phyloP scores from a whole-genome alignment of 2,329 filamentous ascomycete species.

The Aciculosporium take region DNA sequence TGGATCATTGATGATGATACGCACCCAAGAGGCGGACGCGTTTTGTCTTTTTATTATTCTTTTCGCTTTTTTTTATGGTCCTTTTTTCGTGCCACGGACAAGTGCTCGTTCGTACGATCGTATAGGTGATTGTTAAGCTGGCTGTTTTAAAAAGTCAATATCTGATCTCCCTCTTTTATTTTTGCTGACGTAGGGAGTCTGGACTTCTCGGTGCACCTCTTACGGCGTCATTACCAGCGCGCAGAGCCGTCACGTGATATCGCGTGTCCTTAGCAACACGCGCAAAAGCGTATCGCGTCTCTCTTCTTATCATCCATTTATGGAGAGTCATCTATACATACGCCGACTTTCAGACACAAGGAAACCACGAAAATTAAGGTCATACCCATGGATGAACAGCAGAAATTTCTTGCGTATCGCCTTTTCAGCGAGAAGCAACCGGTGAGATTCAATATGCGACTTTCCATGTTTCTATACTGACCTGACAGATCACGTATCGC shows the following conservation, averaged over 20 bases:
- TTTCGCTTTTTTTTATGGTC: not conserved
- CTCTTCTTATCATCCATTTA: not conserved
- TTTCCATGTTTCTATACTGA: not conserved
- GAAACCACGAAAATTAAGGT: not conserved
- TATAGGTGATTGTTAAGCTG: not conserved
- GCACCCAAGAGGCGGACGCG: not conserved
- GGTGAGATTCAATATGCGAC: slow-evolving; percentile 31
- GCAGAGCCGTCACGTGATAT: slow-evolving; percentile 20
- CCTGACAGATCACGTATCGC: slow-evolving; percentile 66
- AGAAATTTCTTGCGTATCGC: slow-evolving; percentile 58
- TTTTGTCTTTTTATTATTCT: not conserved
- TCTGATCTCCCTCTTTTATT: not conserved
- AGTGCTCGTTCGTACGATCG: not conserved
- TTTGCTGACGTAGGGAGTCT: too few species aligned
- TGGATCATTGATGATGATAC: not conserved
- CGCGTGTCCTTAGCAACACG: slow-evolving; percentile 15
- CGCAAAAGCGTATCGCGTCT: slow-evolving; percentile 2
- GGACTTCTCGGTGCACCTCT: not conserved
- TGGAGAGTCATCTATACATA: too few species aligned
- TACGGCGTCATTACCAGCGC: too few species aligned
- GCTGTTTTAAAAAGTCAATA: not conserved
- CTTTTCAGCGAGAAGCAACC: slow-evolving; percentile 63
- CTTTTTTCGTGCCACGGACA: not conserved
- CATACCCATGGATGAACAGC: slow-evolving; percentile 44
- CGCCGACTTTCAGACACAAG: not conserved